A percentile compares a stretch with the other conserved stretches of the same genome.
These are phyloP conservation scores for Debaryomyces coudertii DNA, from an alignment of 1,139 yeast genomes.

Conservation along the genomic window DNA sequence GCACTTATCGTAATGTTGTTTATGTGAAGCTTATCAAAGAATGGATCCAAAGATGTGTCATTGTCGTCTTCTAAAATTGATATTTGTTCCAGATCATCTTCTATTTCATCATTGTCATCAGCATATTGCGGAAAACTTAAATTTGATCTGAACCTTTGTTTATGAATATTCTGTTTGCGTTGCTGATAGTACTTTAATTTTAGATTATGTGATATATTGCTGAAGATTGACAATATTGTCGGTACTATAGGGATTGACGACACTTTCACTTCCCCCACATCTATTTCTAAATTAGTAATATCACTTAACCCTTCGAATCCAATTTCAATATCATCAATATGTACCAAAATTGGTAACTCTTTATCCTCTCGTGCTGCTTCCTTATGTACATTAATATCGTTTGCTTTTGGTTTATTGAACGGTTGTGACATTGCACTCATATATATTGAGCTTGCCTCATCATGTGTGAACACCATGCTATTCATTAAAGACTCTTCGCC, in stretches of 20 bases:
- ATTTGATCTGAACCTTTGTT: slow-evolving; percentile 12
- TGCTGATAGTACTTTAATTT: slow-evolving; percentile 37
- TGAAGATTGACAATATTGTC: slow-evolving; percentile 33
- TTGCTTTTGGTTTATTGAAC: slow-evolving; percentile 25
- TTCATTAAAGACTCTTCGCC: slow-evolving; percentile 52
- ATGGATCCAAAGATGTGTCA: slow-evolving; percentile 13
- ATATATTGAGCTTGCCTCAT: slow-evolving; percentile 72
- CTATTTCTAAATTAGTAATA: slow-evolving; percentile 50
- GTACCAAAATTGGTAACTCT: slow-evolving; percentile 26
- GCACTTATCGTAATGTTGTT: slow-evolving; percentile 40
- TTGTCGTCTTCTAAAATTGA: neutral
- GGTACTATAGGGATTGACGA: slow-evolving; percentile 46
- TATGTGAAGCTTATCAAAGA: slow-evolving; percentile 40
- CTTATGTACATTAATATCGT: slow-evolving; percentile 14
- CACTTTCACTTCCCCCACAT: slow-evolving; percentile 47
- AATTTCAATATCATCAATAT: slow-evolving; percentile 40
- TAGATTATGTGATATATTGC: slow-evolving; percentile 36
- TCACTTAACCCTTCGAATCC: slow-evolving; percentile 56
- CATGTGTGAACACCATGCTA: slow-evolving; percentile 69
- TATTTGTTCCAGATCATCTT: slow-evolving; percentile 11
- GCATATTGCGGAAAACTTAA: slow-evolving; percentile 37
- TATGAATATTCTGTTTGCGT: slow-evolving; percentile 22
- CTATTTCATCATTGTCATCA: slow-evolving; percentile 21
- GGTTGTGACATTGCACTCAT: slow-evolving; percentile 75
- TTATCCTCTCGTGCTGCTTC: slow-evolving; percentile 12